phyloP scores from a whole-genome alignment of 768 basidiomycete species.

The Lactifluus echinatus region DNA sequence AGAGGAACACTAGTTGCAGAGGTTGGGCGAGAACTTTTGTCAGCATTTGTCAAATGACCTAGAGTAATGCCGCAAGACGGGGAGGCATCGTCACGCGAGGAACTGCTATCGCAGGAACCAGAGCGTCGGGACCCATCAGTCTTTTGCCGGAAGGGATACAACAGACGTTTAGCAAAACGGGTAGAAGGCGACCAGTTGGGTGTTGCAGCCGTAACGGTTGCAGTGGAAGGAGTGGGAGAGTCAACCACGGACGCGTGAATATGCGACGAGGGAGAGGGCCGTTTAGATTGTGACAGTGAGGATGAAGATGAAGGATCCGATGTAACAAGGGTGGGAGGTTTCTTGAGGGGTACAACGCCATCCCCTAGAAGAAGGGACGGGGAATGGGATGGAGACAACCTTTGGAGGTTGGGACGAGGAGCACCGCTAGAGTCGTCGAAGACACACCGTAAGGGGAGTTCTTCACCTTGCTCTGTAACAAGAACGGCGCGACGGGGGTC shows the following conservation, averaged over 20 bases:
- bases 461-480: constrained; percentile 35
- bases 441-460: constrained; percentile 30
- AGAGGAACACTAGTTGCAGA: not conserved
- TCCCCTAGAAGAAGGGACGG: constrained; percentile 18
- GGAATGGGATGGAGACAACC: constrained; percentile 8
- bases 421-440: constrained; percentile 21
- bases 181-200: not conserved
- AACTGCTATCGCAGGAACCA: constrained; percentile 53
- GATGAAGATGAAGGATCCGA: not conserved
- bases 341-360: not conserved
- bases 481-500: constrained; percentile 52
- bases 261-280: constrained; percentile 1
- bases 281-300: not conserved
- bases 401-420: constrained; percentile 22
- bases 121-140: constrained; percentile 37
- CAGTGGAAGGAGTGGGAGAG: constrained; percentile 10
- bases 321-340: not conserved
- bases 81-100: constrained; percentile 32
- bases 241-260: not conserved
- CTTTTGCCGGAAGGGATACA: constrained; percentile 21
- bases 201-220: constrained; percentile 9
- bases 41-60: constrained; percentile 10
- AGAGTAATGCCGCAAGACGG: constrained; percentile 7
- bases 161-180: constrained; percentile 3
- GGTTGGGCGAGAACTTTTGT: not conserved